Base-by-base conservation (phyloP, 768 basidiomycete genomes). In the Hygrocybe coccinea region DNA sequence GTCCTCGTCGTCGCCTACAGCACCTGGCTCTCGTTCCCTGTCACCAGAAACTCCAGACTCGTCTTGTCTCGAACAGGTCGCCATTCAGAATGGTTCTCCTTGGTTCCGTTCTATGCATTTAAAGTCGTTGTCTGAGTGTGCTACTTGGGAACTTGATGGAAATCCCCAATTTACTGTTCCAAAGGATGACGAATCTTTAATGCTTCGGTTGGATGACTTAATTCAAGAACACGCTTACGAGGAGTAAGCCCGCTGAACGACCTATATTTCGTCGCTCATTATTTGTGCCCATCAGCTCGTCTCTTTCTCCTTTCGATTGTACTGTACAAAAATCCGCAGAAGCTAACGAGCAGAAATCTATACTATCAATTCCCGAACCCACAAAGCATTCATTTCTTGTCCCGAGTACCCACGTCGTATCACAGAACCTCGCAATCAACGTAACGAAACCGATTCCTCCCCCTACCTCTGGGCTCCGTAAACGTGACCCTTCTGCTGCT, bases 171-270 rank as follows among this genome's bases (percentile, higher is more conserved):
- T 72, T 43, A 56, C 72, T 17, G 65, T 73, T 12, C 70, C 71
- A 57, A 82, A 84, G 64, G 67, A 73, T 49, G 83, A 79, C 36
- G 74, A 77, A 46, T 74, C 78, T 21, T 71, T 71, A 50, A 86
- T 87, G 71, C 80, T 89, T 59, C 75, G 78, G 39, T 71, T 91
- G 39, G 84, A 87, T 62, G 89, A 91, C 64, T 73, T 90, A 46
- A 79, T 90, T 52, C 84, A 88, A 63, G 81, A 83, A 58, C 79
- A 85, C 62, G 85, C 82, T 33, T 90, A 86, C 67, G 86, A 87
- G 59, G 86, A 89, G 87, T 90, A 66, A 22, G 37, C 53, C 35
- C 58, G 25, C 54, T 60, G 52, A 55, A 61, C 19, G 57, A 46
- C 29, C 50, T 52, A n/a, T 53, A 56, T 55, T 38, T 41, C 25